These are phyloP conservation scores for Sporothrix schenckii DNA, from an alignment of 2,329 filamentous ascomycete species.

Conservation along the genomic window DNA sequence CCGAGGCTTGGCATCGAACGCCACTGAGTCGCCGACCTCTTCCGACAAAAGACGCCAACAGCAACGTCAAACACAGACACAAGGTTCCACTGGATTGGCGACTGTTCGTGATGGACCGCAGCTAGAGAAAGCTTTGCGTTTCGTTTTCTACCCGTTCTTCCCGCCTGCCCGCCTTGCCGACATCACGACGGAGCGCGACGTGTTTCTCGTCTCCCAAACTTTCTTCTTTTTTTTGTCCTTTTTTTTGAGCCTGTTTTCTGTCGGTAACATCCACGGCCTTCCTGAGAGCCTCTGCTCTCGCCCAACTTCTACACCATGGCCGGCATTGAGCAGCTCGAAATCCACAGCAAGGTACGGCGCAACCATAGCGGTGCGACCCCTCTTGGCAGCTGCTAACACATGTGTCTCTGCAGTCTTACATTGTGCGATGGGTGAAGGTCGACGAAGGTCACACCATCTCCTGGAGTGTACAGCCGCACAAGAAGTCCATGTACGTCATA, in stretches of 20 bases:
- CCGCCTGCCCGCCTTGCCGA: neutral
- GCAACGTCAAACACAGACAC: neutral
- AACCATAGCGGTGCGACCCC: neutral
- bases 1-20: constrained; percentile 18
- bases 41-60: neutral
- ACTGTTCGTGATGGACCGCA: constrained; percentile 18
- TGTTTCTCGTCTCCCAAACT: neutral
- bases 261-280: neutral
- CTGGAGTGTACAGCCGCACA: constrained; percentile 96
- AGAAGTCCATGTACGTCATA: constrained; percentile 78
- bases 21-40: constrained; percentile 6
- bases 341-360: constrained; percentile 82
- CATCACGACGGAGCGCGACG: neutral
- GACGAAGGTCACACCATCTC: constrained; percentile 89
- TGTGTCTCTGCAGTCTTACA: constrained; percentile 73
- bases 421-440: constrained; percentile 95
- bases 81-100: neutral
- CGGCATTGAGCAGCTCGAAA: constrained; percentile 93
- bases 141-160: neutral
- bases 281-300: neutral
- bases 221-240: neutral
- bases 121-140: constrained; percentile 19
- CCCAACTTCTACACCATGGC: constrained; percentile 63
- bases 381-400: constrained; percentile 35
- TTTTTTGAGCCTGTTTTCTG: neutral